Percentiles rank a stretch among this genome's conserved stretches.
phyloP scores from a whole-genome alignment of 2,329 filamentous ascomycete species.

The Colletotrichum zoysiae region DNA sequence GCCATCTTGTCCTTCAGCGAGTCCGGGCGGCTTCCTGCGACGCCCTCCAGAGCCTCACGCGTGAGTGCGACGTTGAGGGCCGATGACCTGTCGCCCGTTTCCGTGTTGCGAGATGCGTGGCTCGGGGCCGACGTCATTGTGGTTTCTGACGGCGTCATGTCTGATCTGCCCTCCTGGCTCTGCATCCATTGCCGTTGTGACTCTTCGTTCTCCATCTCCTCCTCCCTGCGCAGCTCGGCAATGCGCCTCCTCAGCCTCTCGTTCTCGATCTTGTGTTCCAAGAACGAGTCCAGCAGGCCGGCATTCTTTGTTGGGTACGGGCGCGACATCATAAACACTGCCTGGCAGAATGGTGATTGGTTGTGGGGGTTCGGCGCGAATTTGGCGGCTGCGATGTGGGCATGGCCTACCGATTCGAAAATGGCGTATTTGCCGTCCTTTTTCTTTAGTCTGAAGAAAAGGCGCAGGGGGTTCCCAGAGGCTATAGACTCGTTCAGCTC shows the following conservation, averaged over 20 bases:
- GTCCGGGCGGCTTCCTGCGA: slow-evolving; percentile 74
- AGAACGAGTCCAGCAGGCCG: slow-evolving; percentile 86
- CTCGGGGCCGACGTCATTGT: slow-evolving; percentile 52
- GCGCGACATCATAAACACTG: slow-evolving; percentile 93
- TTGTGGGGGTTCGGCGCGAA: slow-evolving; percentile 73
- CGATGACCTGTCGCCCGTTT: slow-evolving; percentile 74
- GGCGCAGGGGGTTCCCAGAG: slow-evolving; percentile 80
- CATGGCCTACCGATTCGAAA: slow-evolving; percentile 93
- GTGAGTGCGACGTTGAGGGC: slow-evolving; percentile 77
- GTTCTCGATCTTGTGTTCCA: slow-evolving; percentile 98
- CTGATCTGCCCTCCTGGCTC: slow-evolving; percentile 68
- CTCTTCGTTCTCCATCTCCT: slow-evolving; percentile 81
- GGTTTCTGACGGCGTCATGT: slow-evolving; percentile 64
- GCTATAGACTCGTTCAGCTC: slow-evolving; percentile 93
- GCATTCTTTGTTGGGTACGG: slow-evolving; percentile 92
- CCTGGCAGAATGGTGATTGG: slow-evolving; percentile 80
- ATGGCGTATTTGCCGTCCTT: slow-evolving; percentile 80
- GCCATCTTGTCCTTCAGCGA: slow-evolving; percentile 89
- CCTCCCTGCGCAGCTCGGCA: slow-evolving; percentile 85
- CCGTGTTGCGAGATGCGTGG: slow-evolving; percentile 53
- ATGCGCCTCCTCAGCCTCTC: slow-evolving; percentile 88
- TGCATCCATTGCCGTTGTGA: slow-evolving; percentile 71
- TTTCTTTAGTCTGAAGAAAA: slow-evolving; percentile 88
- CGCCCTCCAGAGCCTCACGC: slow-evolving; percentile 83
- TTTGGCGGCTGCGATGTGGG: slow-evolving; percentile 82